Evolutionary conservation across 2,329 filamentous ascomycete genomes (phyloP).

Genomic region (Thelonectria olida): DNA sequence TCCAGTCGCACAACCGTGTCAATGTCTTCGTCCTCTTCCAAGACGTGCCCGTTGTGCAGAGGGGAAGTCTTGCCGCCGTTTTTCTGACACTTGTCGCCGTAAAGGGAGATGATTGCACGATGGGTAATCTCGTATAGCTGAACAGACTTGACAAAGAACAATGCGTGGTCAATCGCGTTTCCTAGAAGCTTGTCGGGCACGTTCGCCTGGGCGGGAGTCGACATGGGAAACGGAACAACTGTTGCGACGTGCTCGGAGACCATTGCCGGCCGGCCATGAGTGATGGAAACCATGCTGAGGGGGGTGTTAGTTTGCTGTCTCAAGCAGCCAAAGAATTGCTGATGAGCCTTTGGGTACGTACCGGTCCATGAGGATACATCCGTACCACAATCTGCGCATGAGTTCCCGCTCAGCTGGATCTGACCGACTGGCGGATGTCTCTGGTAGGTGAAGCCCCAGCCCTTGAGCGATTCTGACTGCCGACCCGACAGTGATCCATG

Average conservation of each 20-base stretch:
- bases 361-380: slow-evolving; percentile 51
- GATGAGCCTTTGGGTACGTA: slow-evolving; percentile 24
- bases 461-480: slow-evolving; percentile 58
- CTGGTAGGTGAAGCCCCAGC: slow-evolving; percentile 54
- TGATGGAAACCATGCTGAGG: slow-evolving; percentile 47
- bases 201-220: not conserved
- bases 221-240: slow-evolving; percentile 40
- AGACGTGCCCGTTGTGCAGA: not conserved
- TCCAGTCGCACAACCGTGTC: slow-evolving; percentile 45
- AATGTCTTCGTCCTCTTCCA: slow-evolving; percentile 39
- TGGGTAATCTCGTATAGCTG: slow-evolving; percentile 51
- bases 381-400: slow-evolving; percentile 46
- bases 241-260: slow-evolving; percentile 40
- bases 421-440: slow-evolving; percentile 43
- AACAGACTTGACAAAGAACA: slow-evolving; percentile 48
- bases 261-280: slow-evolving; percentile 48
- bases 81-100: slow-evolving; percentile 29
- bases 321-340: fast-evolving
- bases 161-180: slow-evolving; percentile 21
- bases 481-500: slow-evolving; percentile 58
- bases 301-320: not conserved
- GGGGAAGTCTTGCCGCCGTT: slow-evolving; percentile 16
- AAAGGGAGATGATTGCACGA: slow-evolving; percentile 41
- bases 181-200: not conserved
- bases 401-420: slow-evolving; percentile 40